Conservation (phyloP, 164 flowering plant genomes). For the Hamamelis virginiana region DNA sequence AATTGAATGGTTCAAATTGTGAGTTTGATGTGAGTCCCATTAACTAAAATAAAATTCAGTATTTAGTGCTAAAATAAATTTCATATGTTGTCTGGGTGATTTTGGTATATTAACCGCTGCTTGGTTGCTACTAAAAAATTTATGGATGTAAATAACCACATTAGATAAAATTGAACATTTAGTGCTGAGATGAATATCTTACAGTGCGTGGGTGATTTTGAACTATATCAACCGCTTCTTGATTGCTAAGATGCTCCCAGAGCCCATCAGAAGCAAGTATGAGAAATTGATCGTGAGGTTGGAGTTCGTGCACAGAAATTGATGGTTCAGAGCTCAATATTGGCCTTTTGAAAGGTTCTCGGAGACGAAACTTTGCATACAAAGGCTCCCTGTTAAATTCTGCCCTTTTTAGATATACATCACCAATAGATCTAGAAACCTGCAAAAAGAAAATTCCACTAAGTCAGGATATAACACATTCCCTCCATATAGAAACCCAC, state of each 20-base stretch:
- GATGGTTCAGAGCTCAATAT: slow-evolving; percentile 70
- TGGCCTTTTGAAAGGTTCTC: slow-evolving; percentile 58
- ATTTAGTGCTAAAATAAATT: too few relatives aligned
- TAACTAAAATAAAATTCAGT: too few relatives aligned
- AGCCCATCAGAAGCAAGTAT: slow-evolving; percentile 78
- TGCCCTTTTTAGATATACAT: slow-evolving; percentile 63
- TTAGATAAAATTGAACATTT: background rate
- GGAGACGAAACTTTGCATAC: slow-evolving; percentile 60
- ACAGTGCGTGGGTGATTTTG: slow-evolving; percentile 56
- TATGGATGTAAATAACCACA: background rate
- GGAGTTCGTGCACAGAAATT: slow-evolving; percentile 53
- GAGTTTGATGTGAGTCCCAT: too few relatives aligned
- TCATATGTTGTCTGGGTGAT: too few relatives aligned
- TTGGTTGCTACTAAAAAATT: background rate
- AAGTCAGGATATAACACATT: background rate
- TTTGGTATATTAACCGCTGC: background rate
- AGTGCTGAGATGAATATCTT: slow-evolving; percentile 18
- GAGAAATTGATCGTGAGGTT: slow-evolving; percentile 61
- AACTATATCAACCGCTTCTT: slow-evolving; percentile 67
- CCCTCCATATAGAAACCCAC: background rate
- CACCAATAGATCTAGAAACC: slow-evolving; percentile 74
- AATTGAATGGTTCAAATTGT: too few relatives aligned
- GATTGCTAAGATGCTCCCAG: slow-evolving; percentile 73
- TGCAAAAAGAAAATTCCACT: slow-evolving; percentile 25
- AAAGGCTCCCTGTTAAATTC: slow-evolving; percentile 71